Percentiles rank a stretch among this genome's conserved stretches.
Conservation (phyloP, 139 green algal genomes). For the Volvox reticuliferus region DNA sequence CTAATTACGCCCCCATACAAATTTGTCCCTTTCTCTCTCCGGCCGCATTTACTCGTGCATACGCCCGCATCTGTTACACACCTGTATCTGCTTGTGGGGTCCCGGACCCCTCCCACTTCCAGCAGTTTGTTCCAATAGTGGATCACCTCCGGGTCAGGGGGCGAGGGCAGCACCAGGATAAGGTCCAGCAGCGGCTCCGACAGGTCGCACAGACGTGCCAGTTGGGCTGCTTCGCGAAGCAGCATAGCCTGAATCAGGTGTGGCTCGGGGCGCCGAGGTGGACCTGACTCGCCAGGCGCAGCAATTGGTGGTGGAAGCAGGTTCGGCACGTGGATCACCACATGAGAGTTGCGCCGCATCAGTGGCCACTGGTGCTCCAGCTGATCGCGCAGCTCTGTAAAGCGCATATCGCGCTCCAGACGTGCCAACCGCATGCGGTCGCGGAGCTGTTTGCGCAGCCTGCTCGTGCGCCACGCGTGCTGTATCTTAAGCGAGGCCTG, state of each 20-base stretch:
- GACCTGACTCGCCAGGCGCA: neutral
- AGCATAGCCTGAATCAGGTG: conserved; percentile 42
- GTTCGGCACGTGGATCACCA: conserved; percentile 73
- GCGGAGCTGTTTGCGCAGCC: conserved; percentile 44
- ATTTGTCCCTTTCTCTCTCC: no score
- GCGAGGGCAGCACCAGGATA: conserved; percentile 53
- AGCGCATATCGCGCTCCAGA: conserved; percentile 41
- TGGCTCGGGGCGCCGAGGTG: conserved; percentile 20
- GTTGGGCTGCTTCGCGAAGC: conserved; percentile 62
- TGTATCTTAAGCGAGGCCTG: conserved; percentile 60
- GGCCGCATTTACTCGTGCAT: no score
- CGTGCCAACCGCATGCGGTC: conserved; percentile 48
- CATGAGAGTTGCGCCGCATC: conserved; percentile 59
- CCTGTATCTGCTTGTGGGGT: conserved; percentile 52
- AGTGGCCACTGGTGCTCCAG: conserved; percentile 45
- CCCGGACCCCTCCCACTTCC: conserved; percentile 62
- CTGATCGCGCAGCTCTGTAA: conserved; percentile 49
- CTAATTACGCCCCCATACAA: no score
- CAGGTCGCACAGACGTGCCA: conserved; percentile 73
- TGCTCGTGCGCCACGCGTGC: conserved; percentile 54
- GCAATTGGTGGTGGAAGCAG: conserved; percentile 42
- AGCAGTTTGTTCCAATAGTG: conserved; percentile 73
- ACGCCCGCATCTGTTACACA: neutral
- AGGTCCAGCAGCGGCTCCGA: conserved; percentile 60
- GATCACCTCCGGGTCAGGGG: conserved; percentile 61